phyloP scores from a whole-genome alignment of 116 monocot genomes.

The Dioscorea cayenensis region DNA sequence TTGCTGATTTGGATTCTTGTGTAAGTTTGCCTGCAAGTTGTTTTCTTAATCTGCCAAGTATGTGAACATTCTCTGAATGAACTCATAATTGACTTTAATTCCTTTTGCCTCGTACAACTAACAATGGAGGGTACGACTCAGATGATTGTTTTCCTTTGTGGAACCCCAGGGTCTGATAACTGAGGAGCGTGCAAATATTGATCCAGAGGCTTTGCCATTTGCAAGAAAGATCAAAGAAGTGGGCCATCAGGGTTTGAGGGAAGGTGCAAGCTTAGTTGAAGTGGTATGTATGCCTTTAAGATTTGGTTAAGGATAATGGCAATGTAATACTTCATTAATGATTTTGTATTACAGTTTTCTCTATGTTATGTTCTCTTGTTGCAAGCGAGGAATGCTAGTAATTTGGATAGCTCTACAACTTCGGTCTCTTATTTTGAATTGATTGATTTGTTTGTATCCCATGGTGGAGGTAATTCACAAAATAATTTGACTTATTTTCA shows the following conservation, averaged over 20 bases:
- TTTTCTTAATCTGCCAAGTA: not conserved
- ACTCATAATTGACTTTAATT: not conserved
- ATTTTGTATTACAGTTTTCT: too few species aligned
- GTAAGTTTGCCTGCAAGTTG: not conserved
- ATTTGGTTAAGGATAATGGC: not conserved
- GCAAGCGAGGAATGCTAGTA: too few species aligned
- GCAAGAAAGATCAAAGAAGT: conserved; percentile 73
- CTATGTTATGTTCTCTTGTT: too few species aligned
- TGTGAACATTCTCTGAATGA: too few species aligned
- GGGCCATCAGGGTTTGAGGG: conserved; percentile 59
- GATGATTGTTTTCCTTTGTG: conserved; percentile 11
- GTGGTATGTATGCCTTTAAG: conserved; percentile 59
- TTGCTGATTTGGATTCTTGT: not conserved
- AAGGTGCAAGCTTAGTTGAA: conserved; percentile 85
- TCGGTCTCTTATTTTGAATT: too few species aligned
- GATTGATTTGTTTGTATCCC: too few species aligned
- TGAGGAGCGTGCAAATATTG: conserved; percentile 60
- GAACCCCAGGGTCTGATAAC: conserved; percentile 79
- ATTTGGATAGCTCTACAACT: too few species aligned
- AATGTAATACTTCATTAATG: too few species aligned
- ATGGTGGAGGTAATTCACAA: too few species aligned
- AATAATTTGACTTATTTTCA: not conserved
- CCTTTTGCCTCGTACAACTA: not conserved
- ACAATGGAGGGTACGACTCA: not conserved
- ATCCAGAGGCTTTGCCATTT: conserved; percentile 74